Conservation (phyloP, 257 asterid species). For the Handroanthus guayacan region DNA sequence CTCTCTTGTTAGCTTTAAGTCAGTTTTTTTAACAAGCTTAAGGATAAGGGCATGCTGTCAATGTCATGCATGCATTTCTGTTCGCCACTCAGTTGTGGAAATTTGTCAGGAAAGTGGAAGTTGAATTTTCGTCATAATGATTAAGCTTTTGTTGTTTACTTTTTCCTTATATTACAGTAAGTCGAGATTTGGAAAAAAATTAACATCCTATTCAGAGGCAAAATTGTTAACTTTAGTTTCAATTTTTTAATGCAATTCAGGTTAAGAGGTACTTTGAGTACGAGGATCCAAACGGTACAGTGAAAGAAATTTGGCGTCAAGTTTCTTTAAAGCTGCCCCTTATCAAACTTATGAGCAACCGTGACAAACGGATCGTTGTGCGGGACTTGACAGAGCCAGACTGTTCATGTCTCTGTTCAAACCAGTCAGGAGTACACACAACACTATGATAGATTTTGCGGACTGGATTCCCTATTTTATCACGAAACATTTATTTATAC, state of each 20-base stretch:
- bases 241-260: slow-evolving; percentile 47
- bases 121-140: neutral
- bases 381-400: slow-evolving; percentile 71
- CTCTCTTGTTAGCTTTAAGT: slow-evolving; percentile 5
- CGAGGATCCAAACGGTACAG: slow-evolving; percentile 89
- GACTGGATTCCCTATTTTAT: slow-evolving; percentile 28
- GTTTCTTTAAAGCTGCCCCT: slow-evolving; percentile 81
- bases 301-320: slow-evolving; percentile 89
- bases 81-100: neutral
- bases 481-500: neutral
- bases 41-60: neutral
- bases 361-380: slow-evolving; percentile 74
- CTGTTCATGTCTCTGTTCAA: slow-evolving; percentile 90
- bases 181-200: neutral
- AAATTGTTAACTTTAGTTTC: neutral
- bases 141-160: neutral
- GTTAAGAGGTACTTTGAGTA: slow-evolving; percentile 86
- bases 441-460: slow-evolving; percentile 47
- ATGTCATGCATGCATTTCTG: neutral
- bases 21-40: neutral
- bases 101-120: neutral
- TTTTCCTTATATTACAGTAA: neutral
- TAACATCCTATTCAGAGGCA: neutral
- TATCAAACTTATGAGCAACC: slow-evolving; percentile 85
- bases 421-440: slow-evolving; percentile 64